These are phyloP conservation scores for Hypoxylon fragiforme DNA, from an alignment of 495 filamentous ascomycete genomes.

Conservation along the genomic window DNA sequence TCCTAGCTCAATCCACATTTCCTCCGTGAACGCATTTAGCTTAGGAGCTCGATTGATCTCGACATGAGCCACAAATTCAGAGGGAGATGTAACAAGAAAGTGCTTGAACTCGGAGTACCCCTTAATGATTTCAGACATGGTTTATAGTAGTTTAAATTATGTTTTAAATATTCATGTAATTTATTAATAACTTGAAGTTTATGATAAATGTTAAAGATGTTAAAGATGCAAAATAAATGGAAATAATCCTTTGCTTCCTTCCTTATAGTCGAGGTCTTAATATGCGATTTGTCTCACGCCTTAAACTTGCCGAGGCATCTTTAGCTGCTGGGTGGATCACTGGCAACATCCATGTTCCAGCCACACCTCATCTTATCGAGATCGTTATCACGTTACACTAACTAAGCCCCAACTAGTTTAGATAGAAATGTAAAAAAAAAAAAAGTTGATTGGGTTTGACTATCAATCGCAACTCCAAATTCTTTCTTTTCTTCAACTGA, in stretches of 20 bases:
- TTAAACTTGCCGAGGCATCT: constrained; percentile 21
- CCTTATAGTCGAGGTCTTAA: background rate
- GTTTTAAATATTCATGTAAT: background rate
- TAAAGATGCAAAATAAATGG: background rate
- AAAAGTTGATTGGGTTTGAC: constrained; percentile 21
- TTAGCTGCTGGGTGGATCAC: background rate
- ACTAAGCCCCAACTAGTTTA: constrained; percentile 10
- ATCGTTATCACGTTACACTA: constrained; percentile 7
- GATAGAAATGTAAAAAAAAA: constrained; percentile 31
- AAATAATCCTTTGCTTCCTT: constrained; percentile 3
- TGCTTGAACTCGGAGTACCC: constrained; percentile 59
- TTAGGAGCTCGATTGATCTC: constrained; percentile 90
- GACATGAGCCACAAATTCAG: constrained; percentile 79
- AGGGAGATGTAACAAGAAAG: constrained; percentile 76
- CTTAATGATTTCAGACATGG: constrained; percentile 25
- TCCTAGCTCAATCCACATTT: constrained; percentile 87
- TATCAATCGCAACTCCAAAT: background rate
- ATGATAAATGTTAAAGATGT: background rate
- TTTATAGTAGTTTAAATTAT: background rate
- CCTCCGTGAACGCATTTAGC: constrained; percentile 86
- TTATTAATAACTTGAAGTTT: too few relatives aligned
- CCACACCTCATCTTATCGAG: constrained; percentile 2
- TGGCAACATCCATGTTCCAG: background rate
- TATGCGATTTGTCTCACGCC: constrained; percentile 3
- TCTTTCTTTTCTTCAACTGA: constrained; percentile 1